Base-by-base conservation (phyloP, 1,284 basidiomycete species). In the Melanopsichium pennsylvanicum region DNA sequence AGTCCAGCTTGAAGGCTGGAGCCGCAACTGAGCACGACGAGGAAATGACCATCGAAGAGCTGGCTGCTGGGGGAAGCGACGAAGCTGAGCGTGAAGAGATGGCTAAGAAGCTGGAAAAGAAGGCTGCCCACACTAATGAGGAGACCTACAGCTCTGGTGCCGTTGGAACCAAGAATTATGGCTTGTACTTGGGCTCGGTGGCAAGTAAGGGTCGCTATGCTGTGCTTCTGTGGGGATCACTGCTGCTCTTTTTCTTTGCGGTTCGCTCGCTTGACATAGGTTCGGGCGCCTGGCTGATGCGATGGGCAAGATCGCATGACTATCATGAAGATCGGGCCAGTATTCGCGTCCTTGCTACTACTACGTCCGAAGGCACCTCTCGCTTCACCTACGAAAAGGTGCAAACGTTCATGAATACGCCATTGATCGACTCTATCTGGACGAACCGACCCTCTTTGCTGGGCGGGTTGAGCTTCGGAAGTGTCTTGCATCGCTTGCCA, bases 221-320 rank as follows among this genome's bases (percentile, higher is more conserved):
- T 3, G 25, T 66, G 13, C 23, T 73, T 4, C 57, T 74, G n/a
- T 81, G 79, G 79, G 29, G 49, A 27, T 43, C 57, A 36, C 54
- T 76, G 2, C 19, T 77, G 25, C 31, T 61, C 21, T 45, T 77
- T 27, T 81, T 78, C 64, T 40, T 78, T 10, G 43, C 57, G 1
- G 70, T 71, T 31, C 63, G 77, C 23, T 29, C 41, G 15, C 59
- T 70, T 25, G 78, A 81, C 33, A 70, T 81, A 29, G 57, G 62
- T 15, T 70, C 64, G 5, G 71, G 76, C 12, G 76, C 76, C 0
- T 80, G 78, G 79, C 61, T 81, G n/a, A 71, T 74, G 36, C 42
- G 58, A 39, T 81, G 79, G 79, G 79, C 79, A 15, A 49, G 55
- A 9, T 74, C 76, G 27, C 78, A 79, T 50, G 71, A 75, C 15